These are phyloP conservation scores for Termitomyces sp. DNA, from an alignment of 768 basidiomycete species.

Conservation along the genomic window DNA sequence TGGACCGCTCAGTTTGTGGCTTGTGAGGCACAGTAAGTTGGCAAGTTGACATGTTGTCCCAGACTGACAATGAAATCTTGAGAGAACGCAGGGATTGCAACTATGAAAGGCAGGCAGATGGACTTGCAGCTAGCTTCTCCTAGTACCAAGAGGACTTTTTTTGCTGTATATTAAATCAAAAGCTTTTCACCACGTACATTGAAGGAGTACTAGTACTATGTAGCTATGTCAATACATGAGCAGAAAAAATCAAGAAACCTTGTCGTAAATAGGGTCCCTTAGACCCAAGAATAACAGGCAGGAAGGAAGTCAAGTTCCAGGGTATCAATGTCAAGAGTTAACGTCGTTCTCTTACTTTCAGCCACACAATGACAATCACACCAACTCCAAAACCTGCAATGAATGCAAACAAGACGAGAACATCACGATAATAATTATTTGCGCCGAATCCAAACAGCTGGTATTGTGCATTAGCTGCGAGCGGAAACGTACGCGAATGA, in stretches of 20 bases:
- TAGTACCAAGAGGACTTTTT: neutral
- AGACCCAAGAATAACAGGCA: neutral
- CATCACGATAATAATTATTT: constrained; percentile 85
- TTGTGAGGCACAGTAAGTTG: constrained; percentile 6
- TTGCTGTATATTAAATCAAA: neutral
- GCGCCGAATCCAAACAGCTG: constrained; percentile 84
- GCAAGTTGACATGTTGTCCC: neutral
- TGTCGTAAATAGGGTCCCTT: neutral
- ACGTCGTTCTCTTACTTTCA: constrained; percentile 72
- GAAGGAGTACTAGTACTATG: too few species aligned
- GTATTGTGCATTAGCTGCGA: neutral
- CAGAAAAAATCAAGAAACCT: neutral
- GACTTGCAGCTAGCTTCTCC: too few species aligned
- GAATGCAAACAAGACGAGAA: constrained; percentile 83
- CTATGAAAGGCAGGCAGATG: neutral
- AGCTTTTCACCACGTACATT: too few species aligned
- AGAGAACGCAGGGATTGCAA: neutral
- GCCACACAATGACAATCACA: constrained; percentile 77
- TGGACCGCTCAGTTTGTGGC: constrained; percentile 24
- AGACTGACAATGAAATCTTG: neutral
- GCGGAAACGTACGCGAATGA: neutral
- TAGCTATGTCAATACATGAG: too few species aligned
- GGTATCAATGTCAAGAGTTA: constrained; percentile 23
- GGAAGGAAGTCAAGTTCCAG: neutral
- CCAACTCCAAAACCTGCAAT: constrained; percentile 74